phyloP scores from a whole-genome alignment of 495 filamentous ascomycete genomes.

The Talaromyces nanjingensis region DNA sequence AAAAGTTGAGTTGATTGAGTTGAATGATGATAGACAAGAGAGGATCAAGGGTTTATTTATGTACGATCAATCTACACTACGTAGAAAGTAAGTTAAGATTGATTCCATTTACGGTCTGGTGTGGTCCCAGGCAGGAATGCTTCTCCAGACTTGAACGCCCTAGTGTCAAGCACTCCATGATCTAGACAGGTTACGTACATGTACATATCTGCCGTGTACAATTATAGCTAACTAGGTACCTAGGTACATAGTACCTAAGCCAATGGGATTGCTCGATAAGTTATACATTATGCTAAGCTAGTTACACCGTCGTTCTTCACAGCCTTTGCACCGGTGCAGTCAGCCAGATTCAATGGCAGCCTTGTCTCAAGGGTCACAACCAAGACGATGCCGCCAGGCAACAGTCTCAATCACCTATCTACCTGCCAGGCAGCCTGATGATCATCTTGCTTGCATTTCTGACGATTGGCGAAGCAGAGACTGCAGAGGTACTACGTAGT shows the following conservation, averaged over 20 bases:
- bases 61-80: not conserved
- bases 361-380: not conserved
- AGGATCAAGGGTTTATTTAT: conserved; percentile 6
- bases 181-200: conserved; percentile 2
- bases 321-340: not conserved
- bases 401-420: not conserved
- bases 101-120: conserved; percentile 3
- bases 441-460: not conserved
- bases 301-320: conserved; percentile 2
- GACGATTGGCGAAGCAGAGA: not conserved
- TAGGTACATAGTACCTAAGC: not conserved
- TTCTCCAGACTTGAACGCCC: conserved; percentile 3
- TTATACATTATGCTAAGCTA: not conserved
- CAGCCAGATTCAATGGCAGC: not conserved
- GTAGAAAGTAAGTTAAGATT: conserved; percentile 2
- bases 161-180: conserved; percentile 6
- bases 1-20: not conserved
- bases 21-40: not conserved
- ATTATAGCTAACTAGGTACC: not conserved
- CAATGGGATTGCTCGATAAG: not conserved
- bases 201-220: conserved; percentile 5
- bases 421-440: not conserved
- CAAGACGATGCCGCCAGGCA: not conserved
- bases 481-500: too few relatives aligned
- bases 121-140: conserved; percentile 1